phyloP scores from a whole-genome alignment of 2,329 filamentous ascomycete species.

The Pseudogymnoascus sp. region DNA sequence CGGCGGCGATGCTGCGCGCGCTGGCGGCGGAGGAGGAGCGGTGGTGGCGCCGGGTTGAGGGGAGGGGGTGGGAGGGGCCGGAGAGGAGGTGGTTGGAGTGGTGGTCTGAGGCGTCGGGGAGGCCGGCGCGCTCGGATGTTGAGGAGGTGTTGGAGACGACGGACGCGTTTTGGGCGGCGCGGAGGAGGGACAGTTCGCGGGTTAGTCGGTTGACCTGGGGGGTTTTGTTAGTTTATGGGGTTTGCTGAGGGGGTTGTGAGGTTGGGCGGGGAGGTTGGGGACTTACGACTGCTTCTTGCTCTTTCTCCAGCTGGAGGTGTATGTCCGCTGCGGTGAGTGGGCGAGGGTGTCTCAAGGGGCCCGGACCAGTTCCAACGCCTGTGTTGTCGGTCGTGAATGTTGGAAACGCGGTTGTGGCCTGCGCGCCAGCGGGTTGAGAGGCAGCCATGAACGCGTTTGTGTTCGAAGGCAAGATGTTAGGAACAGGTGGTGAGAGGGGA shows the following conservation, averaged over 20 bases:
- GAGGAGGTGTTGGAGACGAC: conserved; percentile 59
- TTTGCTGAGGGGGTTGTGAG: conserved; percentile 6
- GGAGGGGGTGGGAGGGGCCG: conserved; percentile 49
- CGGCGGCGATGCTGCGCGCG: conserved; percentile 41
- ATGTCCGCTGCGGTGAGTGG: conserved; percentile 84
- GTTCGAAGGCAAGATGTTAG: conserved; percentile 26
- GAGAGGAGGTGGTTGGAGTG: conserved; percentile 45
- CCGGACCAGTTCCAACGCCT: conserved; percentile 48
- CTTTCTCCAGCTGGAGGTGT: conserved; percentile 83
- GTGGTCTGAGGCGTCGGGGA: conserved; percentile 38
- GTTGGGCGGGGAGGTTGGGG: background rate
- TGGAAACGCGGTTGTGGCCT: background rate
- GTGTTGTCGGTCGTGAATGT: conserved; percentile 29
- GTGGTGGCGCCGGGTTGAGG: conserved; percentile 45
- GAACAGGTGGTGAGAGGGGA: conserved; percentile 17
- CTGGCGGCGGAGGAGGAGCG: conserved; percentile 46
- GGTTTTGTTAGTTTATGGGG: background rate
- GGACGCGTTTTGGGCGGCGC: conserved; percentile 58
- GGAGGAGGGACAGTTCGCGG: conserved; percentile 77
- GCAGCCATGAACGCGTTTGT: conserved; percentile 20
- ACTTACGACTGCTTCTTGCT: conserved; percentile 84
- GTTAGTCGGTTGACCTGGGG: conserved; percentile 81
- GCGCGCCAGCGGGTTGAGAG: background rate
- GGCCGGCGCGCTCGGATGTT: conserved; percentile 39
- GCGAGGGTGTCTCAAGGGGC: conserved; percentile 75